A percentile compares a stretch with the other conserved stretches of the same genome.
phyloP scores from a whole-genome alignment of 2,329 filamentous ascomycete genomes.

The Mariannaea sp. region DNA sequence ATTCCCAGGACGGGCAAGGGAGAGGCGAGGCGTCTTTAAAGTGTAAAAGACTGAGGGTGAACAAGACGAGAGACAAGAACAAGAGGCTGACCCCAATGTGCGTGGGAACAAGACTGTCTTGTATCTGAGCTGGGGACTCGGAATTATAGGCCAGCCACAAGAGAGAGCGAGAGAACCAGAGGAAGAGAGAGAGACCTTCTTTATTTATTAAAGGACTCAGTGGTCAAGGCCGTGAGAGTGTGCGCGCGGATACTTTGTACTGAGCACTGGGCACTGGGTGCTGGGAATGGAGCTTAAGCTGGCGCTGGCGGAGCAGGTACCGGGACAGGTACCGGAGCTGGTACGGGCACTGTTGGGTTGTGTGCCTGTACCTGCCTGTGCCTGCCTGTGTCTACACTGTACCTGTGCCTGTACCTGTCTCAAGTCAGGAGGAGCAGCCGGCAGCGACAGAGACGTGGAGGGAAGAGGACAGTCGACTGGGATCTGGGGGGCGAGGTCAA shows the following conservation, averaged over 20 bases:
- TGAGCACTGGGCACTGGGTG: too few relatives aligned
- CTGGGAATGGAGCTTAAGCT: background rate
- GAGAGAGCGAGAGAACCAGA: too few relatives aligned
- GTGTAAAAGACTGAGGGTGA: background rate
- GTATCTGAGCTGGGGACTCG: slow-evolving; percentile 32
- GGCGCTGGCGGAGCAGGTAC: background rate
- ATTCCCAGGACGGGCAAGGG: slow-evolving; percentile 24
- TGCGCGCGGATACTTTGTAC: slow-evolving; percentile 3
- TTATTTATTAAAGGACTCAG: slow-evolving; percentile 32
- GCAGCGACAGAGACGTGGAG: slow-evolving; percentile 3
- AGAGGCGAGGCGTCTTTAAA: slow-evolving; percentile 19
- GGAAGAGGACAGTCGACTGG: slow-evolving; percentile 18
- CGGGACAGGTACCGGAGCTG: background rate
- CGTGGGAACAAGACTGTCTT: slow-evolving; percentile 23
- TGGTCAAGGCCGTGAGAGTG: slow-evolving; percentile 21
- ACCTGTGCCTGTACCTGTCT: slow-evolving; percentile 22
- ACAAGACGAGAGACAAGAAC: slow-evolving; percentile 21
- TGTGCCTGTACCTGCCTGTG: slow-evolving; percentile 25
- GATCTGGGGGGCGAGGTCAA: slow-evolving; percentile 9
- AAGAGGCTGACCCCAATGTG: slow-evolving; percentile 28
- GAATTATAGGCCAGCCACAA: slow-evolving; percentile 37
- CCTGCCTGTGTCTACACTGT: slow-evolving; percentile 27
- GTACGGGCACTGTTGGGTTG: slow-evolving; percentile 4
- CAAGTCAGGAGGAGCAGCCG: slow-evolving; percentile 29
- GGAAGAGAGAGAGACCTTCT: slow-evolving; percentile 31